Evolutionary conservation across 1,284 basidiomycete species (phyloP), one percentile per base, ranked within the genome.

Genomic region (Marasmius oreades): DNA sequence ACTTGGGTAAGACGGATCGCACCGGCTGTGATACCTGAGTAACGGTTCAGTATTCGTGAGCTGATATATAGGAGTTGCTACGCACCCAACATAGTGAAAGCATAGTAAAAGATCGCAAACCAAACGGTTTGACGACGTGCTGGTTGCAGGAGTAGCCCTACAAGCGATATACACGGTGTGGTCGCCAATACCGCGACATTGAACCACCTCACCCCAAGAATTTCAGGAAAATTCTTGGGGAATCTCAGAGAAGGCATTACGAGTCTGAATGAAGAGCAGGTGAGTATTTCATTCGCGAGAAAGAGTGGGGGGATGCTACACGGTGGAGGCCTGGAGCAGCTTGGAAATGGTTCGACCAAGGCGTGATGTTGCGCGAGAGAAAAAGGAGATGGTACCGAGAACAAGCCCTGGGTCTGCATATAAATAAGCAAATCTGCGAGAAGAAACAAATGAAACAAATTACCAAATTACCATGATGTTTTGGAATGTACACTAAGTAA

Each of bases 21-120:
- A 76, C 91, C 91, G 61, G 80, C 80, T 43, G 80, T 82, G 48
- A 81, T 81, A 55, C 79, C 90, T 80, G 66, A 58, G 37, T 58
- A 56, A 62, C 50, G 59, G 60, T 47, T 67, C 58, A 59, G 45
- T 51, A 46, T 46, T 55, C 43, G 63, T 57, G 51, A 58, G 46
- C n/a, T 55, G 65, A 50, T 36, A 52, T 55, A 42, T 56, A 43
- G 46, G 39, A 42, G 47, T 11, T 14, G 51, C 28, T 36, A 62
- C 77, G 64, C 63, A 84, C 83, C 83, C 55, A 85, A 66, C 82
- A 86, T 84, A 34, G 91, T 90, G 69, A 88, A 88, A 63, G 86
- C 74, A 75, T 93, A 93, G 74, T 90, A 91, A 44, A 78, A 64
- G 18, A 78, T 69, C 14, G 84, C 77, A 71, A 89, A 86, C 26